A percentile compares a stretch with the other conserved stretches of the same genome.
These are phyloP conservation scores for Colletotrichum sp. DNA, from an alignment of 2,329 filamentous ascomycete species.

Conservation along the genomic window DNA sequence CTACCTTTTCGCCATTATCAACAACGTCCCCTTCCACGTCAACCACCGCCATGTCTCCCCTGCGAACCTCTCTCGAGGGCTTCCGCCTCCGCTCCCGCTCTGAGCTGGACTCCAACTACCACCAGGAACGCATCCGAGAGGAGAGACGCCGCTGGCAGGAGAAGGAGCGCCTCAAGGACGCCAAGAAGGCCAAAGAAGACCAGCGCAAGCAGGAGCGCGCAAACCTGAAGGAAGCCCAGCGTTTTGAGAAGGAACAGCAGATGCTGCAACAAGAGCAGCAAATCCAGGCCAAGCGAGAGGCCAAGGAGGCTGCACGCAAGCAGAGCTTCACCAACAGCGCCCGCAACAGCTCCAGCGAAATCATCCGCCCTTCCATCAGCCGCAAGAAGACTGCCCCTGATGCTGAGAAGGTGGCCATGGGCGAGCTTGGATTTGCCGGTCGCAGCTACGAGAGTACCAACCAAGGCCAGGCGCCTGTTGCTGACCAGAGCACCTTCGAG, in stretches of 20 bases:
- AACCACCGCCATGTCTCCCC: slow-evolving; percentile 49
- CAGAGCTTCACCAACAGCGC: slow-evolving; percentile 38
- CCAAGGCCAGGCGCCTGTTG: slow-evolving; percentile 36
- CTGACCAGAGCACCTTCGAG: slow-evolving; percentile 50
- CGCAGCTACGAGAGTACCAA: slow-evolving; percentile 51
- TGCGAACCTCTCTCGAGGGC: slow-evolving; percentile 65
- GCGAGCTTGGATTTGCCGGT: slow-evolving; percentile 39
- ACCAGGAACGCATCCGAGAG: slow-evolving; percentile 62
- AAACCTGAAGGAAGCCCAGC: slow-evolving; percentile 60
- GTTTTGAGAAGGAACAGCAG: slow-evolving; percentile 52
- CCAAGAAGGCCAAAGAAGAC: slow-evolving; percentile 66
- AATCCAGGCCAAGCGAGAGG: slow-evolving; percentile 6
- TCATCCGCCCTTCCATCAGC: slow-evolving; percentile 31
- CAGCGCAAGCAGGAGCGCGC: slow-evolving; percentile 62
- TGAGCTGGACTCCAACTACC: slow-evolving; percentile 58
- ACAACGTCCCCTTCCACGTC: slow-evolving; percentile 39
- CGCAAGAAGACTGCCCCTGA: slow-evolving; percentile 29
- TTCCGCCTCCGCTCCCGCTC: slow-evolving; percentile 67
- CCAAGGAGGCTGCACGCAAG: slow-evolving; percentile 38
- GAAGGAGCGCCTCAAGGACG: slow-evolving; percentile 65
- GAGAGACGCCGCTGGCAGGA: slow-evolving; percentile 68
- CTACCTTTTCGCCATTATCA: slow-evolving; percentile 29
- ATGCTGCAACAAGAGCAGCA: slow-evolving; percentile 15
- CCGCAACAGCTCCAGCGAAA: slow-evolving; percentile 32
- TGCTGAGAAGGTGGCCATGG: slow-evolving; percentile 43